These are phyloP conservation scores for Coemansia sp. DNA, from an alignment of 192 early-diverging fungal genomes.

Conservation along the genomic window DNA sequence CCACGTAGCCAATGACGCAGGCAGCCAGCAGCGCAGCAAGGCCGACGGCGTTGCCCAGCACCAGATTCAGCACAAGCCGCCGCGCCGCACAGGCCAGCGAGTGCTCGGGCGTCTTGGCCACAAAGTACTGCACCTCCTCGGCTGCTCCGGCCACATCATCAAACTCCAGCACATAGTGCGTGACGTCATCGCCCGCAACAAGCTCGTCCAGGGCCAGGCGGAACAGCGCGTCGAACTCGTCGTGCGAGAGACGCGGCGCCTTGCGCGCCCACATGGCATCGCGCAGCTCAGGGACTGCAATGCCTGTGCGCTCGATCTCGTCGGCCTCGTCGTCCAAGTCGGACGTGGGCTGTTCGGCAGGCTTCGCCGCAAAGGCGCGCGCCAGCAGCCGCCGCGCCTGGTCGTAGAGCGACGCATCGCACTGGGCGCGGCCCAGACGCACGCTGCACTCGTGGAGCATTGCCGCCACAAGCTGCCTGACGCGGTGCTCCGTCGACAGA, in stretches of 20 bases:
- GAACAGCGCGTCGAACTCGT: conserved; percentile 42
- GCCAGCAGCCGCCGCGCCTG: conserved; percentile 37
- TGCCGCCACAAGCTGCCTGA: conserved; percentile 33
- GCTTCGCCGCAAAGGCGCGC: neutral
- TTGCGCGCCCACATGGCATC: conserved; percentile 11
- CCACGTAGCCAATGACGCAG: conserved; percentile 21
- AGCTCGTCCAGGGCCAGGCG: conserved; percentile 25
- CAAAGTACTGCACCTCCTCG: conserved; percentile 28
- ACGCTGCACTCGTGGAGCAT: conserved; percentile 33
- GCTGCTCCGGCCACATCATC: conserved; percentile 4
- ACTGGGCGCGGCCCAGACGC: conserved; percentile 37
- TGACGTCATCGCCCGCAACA: conserved; percentile 8
- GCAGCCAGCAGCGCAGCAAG: conserved; percentile 17
- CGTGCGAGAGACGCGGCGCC: conserved; percentile 26
- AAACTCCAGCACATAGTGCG: conserved; percentile 24
- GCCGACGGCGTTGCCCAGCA: conserved; percentile 32
- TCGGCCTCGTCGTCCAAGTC: conserved; percentile 33
- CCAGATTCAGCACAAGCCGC: conserved; percentile 12
- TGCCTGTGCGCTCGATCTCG: conserved; percentile 47
- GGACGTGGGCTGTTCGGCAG: no score
- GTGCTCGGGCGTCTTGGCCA: conserved; percentile 24
- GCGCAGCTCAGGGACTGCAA: conserved; percentile 37
- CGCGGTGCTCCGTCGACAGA: conserved; percentile 37
- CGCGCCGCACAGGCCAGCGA: conserved; percentile 34
- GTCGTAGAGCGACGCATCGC: conserved; percentile 31